Base-by-base conservation (phyloP, 108 stramenopile species). In the Hondaea fermentalgiana region DNA sequence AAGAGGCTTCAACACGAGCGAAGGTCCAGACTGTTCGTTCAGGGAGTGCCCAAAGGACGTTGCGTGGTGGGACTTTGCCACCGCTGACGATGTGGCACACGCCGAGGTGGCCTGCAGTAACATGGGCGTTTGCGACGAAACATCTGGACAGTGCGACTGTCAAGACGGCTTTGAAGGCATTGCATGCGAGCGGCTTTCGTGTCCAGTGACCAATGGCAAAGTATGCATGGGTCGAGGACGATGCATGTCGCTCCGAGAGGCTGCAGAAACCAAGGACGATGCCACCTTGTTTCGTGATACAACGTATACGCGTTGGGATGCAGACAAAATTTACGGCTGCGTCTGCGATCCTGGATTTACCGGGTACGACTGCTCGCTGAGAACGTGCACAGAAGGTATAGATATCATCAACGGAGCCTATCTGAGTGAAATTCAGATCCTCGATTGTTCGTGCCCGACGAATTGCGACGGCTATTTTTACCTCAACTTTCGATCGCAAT, bases 1-100 rank as follows among this genome's bases (percentile, higher is more conserved):
- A 6, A 53, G 3, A 23, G 76, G 76, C n/a, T 83, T n/a, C 16
- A 47, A 83, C 25, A 83, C 45, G 49, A 53, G 43, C 19, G 23
- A 14, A 53, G 76, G 49, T 14, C 76, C 76, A 53, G 76, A 83
- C 28, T 83, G 76, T 23, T 83, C 76, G 51, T 53, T 53, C 58
- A 90, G 94, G 60, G 87, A 60, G 17, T 94, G 94, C 89, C 91
- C 93, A 5, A 45, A 42, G 19, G 94, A 91, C 2, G 69, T 87
- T 23, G 91, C 94, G n/a, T 94, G 94, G 94, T 91, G 83, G 19
- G 90, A 91, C 72, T 42, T 43, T 17, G 91, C 91, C 23, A 91
- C 89, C 14, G 59, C 76, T 43, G 44, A 91, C 88, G 35, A 53
- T 29, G 4, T 90, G 44, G 72, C 91, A 90, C 88, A 92, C 60